These are phyloP conservation scores for Collybia sordida DNA, from an alignment of 768 basidiomycete genomes.

Conservation along the genomic window DNA sequence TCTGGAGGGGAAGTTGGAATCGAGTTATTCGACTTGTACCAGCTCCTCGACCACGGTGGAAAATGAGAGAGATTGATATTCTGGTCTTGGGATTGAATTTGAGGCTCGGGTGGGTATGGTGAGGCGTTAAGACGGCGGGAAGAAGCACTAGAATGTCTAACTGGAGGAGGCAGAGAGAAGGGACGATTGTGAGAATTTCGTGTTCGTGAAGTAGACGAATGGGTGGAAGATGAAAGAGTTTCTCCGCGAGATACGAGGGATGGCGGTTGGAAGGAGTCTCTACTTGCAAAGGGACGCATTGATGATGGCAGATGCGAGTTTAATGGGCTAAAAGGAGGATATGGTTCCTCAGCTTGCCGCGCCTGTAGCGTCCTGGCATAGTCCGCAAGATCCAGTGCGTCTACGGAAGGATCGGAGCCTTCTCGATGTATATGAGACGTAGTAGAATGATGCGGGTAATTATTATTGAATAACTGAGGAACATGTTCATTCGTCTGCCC, in stretches of 20 bases:
- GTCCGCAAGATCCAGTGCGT: slow-evolving; percentile 73
- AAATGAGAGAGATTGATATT: slow-evolving; percentile 64
- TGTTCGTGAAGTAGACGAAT: slow-evolving; percentile 21
- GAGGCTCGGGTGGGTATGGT: slow-evolving; percentile 18
- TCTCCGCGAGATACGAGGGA: slow-evolving; percentile 43
- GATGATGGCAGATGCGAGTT: slow-evolving; percentile 26
- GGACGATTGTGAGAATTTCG: slow-evolving; percentile 28
- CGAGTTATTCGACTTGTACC: slow-evolving; percentile 44
- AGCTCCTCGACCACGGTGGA: slow-evolving; percentile 61
- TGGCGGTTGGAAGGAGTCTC: slow-evolving; percentile 30
- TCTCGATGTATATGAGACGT: slow-evolving; percentile 37
- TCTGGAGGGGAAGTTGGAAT: slow-evolving; percentile 21
- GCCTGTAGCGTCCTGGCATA: slow-evolving; percentile 54
- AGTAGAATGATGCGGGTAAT: slow-evolving; percentile 16
- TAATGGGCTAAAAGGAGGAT: slow-evolving; percentile 25
- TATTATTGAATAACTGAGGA: slow-evolving; percentile 12
- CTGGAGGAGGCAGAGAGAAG: slow-evolving; percentile 49
- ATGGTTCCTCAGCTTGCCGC: slow-evolving; percentile 32
- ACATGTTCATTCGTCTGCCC: slow-evolving; percentile 16
- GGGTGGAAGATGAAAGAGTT: slow-evolving; percentile 40
- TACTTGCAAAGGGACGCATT: slow-evolving; percentile 21
- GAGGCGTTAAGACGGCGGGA: slow-evolving; percentile 15
- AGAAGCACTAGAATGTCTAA: slow-evolving; percentile 22
- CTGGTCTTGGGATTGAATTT: slow-evolving; percentile 25
- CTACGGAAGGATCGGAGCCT: slow-evolving; percentile 63